A percentile compares a stretch with the other conserved stretches of the same genome.
These are phyloP conservation scores for Solanum hybrid DNA, from an alignment of 305 asterid genomes.

Conservation along the genomic window DNA sequence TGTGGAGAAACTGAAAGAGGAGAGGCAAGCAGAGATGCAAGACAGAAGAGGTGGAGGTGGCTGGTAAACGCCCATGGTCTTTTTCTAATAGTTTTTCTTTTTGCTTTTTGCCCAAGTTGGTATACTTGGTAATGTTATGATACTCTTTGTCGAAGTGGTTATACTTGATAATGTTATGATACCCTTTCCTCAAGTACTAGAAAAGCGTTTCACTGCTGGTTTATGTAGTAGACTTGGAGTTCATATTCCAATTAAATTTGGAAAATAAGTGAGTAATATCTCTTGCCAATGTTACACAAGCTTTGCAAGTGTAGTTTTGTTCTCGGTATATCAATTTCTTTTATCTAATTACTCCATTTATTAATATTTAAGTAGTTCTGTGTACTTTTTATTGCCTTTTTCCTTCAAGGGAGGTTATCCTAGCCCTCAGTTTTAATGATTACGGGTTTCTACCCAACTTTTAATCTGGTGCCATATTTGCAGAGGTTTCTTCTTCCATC, in stretches of 20 bases:
- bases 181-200: not conserved
- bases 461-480: not conserved
- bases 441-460: not conserved
- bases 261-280: not conserved
- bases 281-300: not conserved
- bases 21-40: conserved; percentile 31
- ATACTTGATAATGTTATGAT: not conserved
- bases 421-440: not conserved
- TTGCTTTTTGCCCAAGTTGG: not conserved
- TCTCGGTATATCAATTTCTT: not conserved
- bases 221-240: not conserved
- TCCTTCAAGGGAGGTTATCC: not conserved
- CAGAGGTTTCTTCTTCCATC: not conserved
- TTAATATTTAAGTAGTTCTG: not conserved
- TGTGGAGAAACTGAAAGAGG: conserved; percentile 38
- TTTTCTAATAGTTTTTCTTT: not conserved
- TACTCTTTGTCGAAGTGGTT: not conserved
- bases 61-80: conserved; percentile 9
- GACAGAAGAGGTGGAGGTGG: conserved; percentile 32
- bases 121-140: not conserved
- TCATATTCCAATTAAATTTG: not conserved
- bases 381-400: not conserved
- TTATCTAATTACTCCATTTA: not conserved
- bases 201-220: not conserved
- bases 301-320: not conserved